These are phyloP conservation scores for Scalesia atractyloides DNA, from an alignment of 129 eudicot species.

Conservation along the genomic window DNA sequence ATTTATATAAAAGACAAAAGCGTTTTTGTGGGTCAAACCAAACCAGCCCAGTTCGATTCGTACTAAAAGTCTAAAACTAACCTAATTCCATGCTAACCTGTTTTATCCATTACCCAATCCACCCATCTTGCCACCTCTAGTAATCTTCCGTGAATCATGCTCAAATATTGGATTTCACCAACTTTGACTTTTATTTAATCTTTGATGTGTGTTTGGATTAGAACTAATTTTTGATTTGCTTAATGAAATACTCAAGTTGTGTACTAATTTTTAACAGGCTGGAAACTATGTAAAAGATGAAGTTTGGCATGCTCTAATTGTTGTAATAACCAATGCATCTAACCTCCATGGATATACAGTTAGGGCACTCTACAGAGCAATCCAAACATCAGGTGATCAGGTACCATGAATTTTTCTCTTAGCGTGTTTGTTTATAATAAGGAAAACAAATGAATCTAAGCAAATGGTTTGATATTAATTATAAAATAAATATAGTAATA, in stretches of 20 bases:
- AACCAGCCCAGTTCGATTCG: not conserved
- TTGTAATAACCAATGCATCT: slow-evolving; percentile 85
- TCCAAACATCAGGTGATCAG: slow-evolving; percentile 88
- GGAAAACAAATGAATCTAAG: not conserved
- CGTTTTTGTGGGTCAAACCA: not conserved
- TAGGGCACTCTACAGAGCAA: slow-evolving; percentile 73
- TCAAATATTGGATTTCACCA: too few relatives aligned
- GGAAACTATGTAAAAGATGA: slow-evolving; percentile 93
- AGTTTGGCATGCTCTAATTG: slow-evolving; percentile 91
- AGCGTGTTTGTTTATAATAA: not conserved
- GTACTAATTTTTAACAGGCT: slow-evolving; percentile 60
- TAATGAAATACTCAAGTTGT: slow-evolving; percentile 25
- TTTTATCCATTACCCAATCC: not conserved
- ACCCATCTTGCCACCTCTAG: not conserved
- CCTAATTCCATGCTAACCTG: not conserved
- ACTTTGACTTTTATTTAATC: too few relatives aligned
- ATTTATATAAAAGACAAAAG: too few relatives aligned
- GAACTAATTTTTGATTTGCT: slow-evolving; percentile 3
- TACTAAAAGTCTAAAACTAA: not conserved
- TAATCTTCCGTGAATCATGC: not conserved
- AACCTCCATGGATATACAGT: slow-evolving; percentile 94
- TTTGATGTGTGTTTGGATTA: too few relatives aligned
- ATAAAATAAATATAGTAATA: too few relatives aligned
- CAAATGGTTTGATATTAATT: too few relatives aligned
- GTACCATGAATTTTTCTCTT: slow-evolving; percentile 41